Conservation (phyloP, 306 rosid species). For the Acacia confusa region DNA sequence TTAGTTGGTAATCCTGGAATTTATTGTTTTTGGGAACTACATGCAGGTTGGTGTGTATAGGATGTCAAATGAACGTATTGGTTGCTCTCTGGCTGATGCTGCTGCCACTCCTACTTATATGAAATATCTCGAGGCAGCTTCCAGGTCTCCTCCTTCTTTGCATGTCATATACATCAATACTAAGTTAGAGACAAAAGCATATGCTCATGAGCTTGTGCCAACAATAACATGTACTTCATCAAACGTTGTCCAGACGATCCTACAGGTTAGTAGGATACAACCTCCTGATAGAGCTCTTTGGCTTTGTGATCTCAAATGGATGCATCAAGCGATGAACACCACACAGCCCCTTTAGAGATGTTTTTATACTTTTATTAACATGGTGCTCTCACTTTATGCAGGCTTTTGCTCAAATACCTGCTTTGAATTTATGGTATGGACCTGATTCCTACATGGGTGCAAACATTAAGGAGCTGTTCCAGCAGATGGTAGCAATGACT, state of each 20-base stretch:
- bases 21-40: conserved; percentile 28
- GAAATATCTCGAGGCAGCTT: conserved; percentile 82
- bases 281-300: background rate
- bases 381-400: conserved; percentile 34
- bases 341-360: background rate
- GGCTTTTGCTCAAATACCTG: conserved; percentile 95
- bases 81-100: conserved; percentile 98
- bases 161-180: conserved; percentile 94
- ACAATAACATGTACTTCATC: conserved; percentile 98
- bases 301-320: conserved; percentile 20
- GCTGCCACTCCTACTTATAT: conserved; percentile 74
- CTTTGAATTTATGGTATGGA: conserved; percentile 78
- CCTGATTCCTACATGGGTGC: conserved; percentile 99
- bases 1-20: conserved; percentile 22
- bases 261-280: conserved; percentile 62
- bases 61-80: conserved; percentile 85
- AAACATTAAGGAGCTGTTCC: conserved; percentile 75
- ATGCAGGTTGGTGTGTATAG: conserved; percentile 88
- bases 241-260: conserved; percentile 89
- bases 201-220: conserved; percentile 94
- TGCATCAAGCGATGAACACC: conserved; percentile 23
- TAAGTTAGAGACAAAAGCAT: conserved; percentile 89
- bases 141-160: conserved; percentile 69
- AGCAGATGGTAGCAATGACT: conserved; percentile 81
- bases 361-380: background rate